Evolutionary conservation across 2,329 filamentous ascomycete genomes (phyloP), one percentile per base, ranked within the genome.

Genomic region (Aureobasidium sp.): DNA sequence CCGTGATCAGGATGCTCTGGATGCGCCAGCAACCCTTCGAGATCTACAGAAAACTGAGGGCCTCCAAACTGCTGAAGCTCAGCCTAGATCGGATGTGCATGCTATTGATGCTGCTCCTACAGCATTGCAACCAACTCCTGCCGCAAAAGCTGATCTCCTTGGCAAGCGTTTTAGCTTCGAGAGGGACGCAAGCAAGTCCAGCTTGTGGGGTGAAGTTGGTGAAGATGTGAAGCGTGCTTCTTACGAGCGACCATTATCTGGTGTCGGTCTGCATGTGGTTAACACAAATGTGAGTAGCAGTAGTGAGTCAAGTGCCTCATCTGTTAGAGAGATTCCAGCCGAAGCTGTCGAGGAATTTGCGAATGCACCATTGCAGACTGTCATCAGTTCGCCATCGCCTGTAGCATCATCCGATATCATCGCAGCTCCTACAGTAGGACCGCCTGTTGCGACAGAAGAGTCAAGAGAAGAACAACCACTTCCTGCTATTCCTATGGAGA

Each of bases 261-360:
- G 44, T 5, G 53, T 67, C 34, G 73, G 72, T 3, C 69, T 79
- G 44, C 76, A 78, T 59, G 73, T 79, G 29, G 73, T 78, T 49
- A 79, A 79, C 61, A 71, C 74, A 21, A 72, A 70, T 42, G 44
- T 72, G 10, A 72, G 68, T 42, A 72, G 68, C 47, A 68, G 67
- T 10, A 66, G 59, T 25, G 29, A 32, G n/a, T 53, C 49, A 9
- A 41, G 45, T 27, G 34, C 45, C 16, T 49, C 44, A 0, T 50
- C 57, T 13, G 5, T 50, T 6, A 34, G 21, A 15, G 41, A 47
- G 5, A 16, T 39, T 15, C 54, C 16, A 9, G 7, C 42, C 2
- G 34, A 49, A 6, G 9, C 34, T 21, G 21, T 25, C 9, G 44
- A 32, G 34, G 57, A 59, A 21, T 29, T 36, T 42, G 27, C 10